phyloP scores from a whole-genome alignment of 2,329 filamentous ascomycete genomes.

The Microsporum audouinii region DNA sequence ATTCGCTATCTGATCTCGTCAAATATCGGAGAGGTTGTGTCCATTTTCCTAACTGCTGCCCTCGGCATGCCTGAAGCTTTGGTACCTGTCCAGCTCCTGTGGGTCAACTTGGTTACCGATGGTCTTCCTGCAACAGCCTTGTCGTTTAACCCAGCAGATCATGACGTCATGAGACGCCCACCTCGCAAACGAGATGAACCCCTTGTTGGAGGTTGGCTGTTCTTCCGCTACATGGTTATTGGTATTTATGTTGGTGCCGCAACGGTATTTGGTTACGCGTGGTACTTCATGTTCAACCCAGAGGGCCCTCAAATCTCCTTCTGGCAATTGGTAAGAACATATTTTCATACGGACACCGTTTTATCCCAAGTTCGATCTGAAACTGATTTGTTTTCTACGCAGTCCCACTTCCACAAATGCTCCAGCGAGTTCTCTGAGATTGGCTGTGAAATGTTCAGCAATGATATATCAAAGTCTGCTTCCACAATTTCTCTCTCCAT shows the following conservation, averaged over 20 bases:
- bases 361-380: constrained; percentile 7
- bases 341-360: background rate
- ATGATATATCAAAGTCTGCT: constrained; percentile 75
- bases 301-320: constrained; percentile 85
- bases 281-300: constrained; percentile 98
- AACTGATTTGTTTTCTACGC: background rate
- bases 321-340: constrained; percentile 56
- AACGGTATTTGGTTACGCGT: constrained; percentile 95
- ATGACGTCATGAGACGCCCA: constrained; percentile 90
- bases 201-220: constrained; percentile 88
- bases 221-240: constrained; percentile 94
- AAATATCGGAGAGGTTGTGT: constrained; percentile 98
- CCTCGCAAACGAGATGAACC: constrained; percentile 87
- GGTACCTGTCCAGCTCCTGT: constrained; percentile 91
- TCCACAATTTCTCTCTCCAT: constrained; percentile 86
- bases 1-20: constrained; percentile 98
- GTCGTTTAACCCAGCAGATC: constrained; percentile 96
- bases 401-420: constrained; percentile 87
- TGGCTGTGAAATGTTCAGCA: constrained; percentile 81
- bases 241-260: constrained; percentile 89
- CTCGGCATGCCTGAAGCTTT: constrained; percentile 95
- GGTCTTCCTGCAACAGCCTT: constrained; percentile 91
- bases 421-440: constrained; percentile 74
- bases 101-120: constrained; percentile 97
- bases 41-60: constrained; percentile 94